Percentiles rank a stretch among this genome's conserved stretches.
phyloP scores from a whole-genome alignment of 129 eudicot species.

The Mikania micrantha region DNA sequence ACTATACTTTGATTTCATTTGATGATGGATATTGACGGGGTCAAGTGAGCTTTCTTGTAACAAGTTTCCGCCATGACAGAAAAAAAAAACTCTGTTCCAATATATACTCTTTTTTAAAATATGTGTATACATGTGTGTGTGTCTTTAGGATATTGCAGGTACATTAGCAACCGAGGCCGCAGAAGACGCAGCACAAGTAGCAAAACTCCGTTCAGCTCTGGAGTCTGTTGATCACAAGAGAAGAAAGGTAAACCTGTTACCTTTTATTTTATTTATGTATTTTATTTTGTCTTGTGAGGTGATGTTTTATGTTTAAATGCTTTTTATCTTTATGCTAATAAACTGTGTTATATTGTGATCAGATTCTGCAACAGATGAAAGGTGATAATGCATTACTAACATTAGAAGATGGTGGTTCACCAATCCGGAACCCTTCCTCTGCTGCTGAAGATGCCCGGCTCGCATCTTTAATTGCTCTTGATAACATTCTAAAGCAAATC shows the following conservation, averaged over 20 bases:
- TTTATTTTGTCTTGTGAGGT: neutral
- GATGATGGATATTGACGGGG: too few species aligned
- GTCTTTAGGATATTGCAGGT: conserved; percentile 90
- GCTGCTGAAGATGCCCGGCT: conserved; percentile 99
- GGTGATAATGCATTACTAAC: conserved; percentile 58
- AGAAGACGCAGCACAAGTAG: conserved; percentile 79
- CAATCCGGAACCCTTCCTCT: conserved; percentile 93
- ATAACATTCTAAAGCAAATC: conserved; percentile 83
- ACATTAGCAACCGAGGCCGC: conserved; percentile 92
- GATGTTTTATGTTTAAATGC: neutral
- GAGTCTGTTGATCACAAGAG: conserved; percentile 99
- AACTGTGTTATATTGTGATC: conserved; percentile 9
- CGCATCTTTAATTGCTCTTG: conserved; percentile 91
- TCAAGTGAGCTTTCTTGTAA: too few species aligned
- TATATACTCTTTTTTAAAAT: neutral
- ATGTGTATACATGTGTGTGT: neutral
- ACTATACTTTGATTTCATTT: too few species aligned
- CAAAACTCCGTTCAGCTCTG: conserved; percentile 87
- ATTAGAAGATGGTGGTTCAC: conserved; percentile 75
- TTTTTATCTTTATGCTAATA: neutral
- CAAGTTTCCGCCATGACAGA: too few species aligned
- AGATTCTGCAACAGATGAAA: conserved; percentile 97
- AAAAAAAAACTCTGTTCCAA: neutral
- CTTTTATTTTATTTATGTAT: neutral
- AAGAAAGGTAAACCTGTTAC: conserved; percentile 56